Percentiles rank a stretch among this genome's conserved stretches.
phyloP scores from a whole-genome alignment of 177 flowering plant species.

The Vitis hybrid region DNA sequence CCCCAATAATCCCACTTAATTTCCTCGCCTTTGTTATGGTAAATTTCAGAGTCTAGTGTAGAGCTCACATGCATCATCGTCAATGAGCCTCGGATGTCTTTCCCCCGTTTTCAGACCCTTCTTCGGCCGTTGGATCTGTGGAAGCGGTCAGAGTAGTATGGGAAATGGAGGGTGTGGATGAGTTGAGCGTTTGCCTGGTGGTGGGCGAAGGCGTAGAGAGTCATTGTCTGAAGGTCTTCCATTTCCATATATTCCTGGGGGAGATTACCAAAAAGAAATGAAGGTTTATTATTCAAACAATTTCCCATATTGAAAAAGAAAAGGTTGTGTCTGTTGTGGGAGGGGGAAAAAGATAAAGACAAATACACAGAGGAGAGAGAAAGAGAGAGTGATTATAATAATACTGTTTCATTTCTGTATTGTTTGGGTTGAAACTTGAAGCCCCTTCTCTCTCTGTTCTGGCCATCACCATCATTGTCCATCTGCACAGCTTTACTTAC shows the following conservation, averaged over 20 bases:
- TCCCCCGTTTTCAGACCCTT: too few species aligned
- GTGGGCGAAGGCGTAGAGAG: not conserved
- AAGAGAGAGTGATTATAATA: conserved; percentile 7
- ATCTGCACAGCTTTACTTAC: conserved; percentile 26
- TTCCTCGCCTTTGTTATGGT: too few species aligned
- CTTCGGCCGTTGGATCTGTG: too few species aligned
- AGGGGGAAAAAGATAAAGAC: conserved; percentile 27
- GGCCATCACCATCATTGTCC: conserved; percentile 38
- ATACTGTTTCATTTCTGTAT: conserved; percentile 16
- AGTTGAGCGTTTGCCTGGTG: not conserved
- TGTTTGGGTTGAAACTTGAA: conserved; percentile 19
- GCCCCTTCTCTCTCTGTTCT: conserved; percentile 15
- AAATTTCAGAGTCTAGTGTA: too few species aligned
- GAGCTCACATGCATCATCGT: too few species aligned
- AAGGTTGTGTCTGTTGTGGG: conserved; percentile 12
- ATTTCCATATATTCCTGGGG: not conserved
- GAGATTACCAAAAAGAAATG: not conserved
- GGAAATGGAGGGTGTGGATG: too few species aligned
- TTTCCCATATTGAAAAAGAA: not conserved
- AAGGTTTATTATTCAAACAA: not conserved
- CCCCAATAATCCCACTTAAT: not conserved
- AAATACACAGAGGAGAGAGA: conserved; percentile 22
- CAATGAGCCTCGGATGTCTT: too few species aligned
- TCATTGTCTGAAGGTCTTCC: not conserved
- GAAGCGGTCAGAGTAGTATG: too few species aligned